Evolutionary conservation across 441 rosid genomes (phyloP).

Genomic region (Adansonia gregorii): DNA sequence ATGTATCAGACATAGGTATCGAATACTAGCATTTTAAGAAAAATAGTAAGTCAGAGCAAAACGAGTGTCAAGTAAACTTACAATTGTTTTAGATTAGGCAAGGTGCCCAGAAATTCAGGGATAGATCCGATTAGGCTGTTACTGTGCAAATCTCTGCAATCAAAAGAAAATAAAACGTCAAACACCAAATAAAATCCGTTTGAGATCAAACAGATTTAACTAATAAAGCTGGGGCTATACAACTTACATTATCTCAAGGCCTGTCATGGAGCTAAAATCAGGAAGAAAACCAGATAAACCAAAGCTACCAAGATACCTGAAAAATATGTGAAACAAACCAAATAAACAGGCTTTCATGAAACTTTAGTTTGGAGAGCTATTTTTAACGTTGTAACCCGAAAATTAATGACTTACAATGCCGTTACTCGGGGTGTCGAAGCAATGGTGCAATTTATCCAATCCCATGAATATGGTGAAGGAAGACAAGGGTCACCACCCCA

Average conservation of each 20-base stretch:
- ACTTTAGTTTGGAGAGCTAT: background rate
- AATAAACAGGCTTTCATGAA: background rate
- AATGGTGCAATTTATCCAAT: slow-evolving; percentile 45
- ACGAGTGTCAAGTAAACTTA: slow-evolving; percentile 15
- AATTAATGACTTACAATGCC: slow-evolving; percentile 38
- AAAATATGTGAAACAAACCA: background rate
- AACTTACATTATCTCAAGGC: slow-evolving; percentile 43
- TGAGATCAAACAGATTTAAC: background rate
- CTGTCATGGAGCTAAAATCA: slow-evolving; percentile 49
- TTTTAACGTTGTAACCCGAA: background rate
- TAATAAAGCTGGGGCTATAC: background rate
- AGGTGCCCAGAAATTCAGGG: slow-evolving; percentile 33
- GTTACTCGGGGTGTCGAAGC: slow-evolving; percentile 40
- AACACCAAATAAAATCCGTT: background rate
- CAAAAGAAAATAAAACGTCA: background rate
- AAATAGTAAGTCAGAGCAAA: background rate
- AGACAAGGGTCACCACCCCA: slow-evolving; percentile 57
- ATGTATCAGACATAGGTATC: too few relatives aligned
- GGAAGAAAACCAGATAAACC: slow-evolving; percentile 40
- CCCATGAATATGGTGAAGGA: slow-evolving; percentile 48
- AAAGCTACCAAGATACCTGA: slow-evolving; percentile 44
- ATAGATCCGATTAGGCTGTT: slow-evolving; percentile 32
- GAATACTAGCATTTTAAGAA: too few relatives aligned
- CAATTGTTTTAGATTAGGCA: slow-evolving; percentile 36
- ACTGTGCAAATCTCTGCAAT: slow-evolving; percentile 33